Base-by-base conservation (phyloP, 1,284 basidiomycete species). In the Cryptococcus sp. region DNA sequence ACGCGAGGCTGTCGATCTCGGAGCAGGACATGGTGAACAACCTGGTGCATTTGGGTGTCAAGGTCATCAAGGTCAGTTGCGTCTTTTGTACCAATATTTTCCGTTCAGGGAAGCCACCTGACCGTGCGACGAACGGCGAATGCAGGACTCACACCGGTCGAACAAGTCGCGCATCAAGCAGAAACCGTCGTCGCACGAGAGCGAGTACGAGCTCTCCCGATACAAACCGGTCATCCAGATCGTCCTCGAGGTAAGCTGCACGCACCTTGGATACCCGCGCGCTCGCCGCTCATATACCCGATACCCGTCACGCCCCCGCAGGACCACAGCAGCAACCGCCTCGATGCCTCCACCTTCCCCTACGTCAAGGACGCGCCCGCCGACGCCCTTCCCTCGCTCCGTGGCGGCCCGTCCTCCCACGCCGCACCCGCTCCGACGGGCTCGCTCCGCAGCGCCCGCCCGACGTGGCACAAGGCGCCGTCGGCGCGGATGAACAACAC, bases 21-120 rank as follows among this genome's bases (percentile, higher is more conserved):
- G 96, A 99, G 72, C 93, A 96, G 79, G 95, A 98, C 69, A 89
- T 92, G 35, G 83, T 98, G 47, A 94, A 97, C 76, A 89, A 93
- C 39, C 79, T 98, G 56, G 80, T 85, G 4, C 83, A 88, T 67
- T 79, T 98, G 37, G 96, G 96, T 21, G 84, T 86, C 5, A 86
- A 90, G 57, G 87, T 98, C 48, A 85, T 83, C 58, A 87, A 91
- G 72, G 93, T 91, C 57, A 57, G 86, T 61, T n/a, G 1, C 11
- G 11, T 18, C 9, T 15, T 4, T 12, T 6, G 0, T 20, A 53
- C 20, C 23, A 33, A n/a, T n/a, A n/a, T n/a, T n/a, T n/a, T n/a
- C n/a, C n/a, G n/a, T n/a, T n/a, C n/a, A n/a, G n/a, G n/a, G n/a
- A n/a, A n/a, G n/a, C n/a, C n/a, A n/a, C 61, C 66, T 57, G 55